Base-by-base conservation (phyloP, 1,284 basidiomycete genomes). In the Phellopilus nigrolimitatus region DNA sequence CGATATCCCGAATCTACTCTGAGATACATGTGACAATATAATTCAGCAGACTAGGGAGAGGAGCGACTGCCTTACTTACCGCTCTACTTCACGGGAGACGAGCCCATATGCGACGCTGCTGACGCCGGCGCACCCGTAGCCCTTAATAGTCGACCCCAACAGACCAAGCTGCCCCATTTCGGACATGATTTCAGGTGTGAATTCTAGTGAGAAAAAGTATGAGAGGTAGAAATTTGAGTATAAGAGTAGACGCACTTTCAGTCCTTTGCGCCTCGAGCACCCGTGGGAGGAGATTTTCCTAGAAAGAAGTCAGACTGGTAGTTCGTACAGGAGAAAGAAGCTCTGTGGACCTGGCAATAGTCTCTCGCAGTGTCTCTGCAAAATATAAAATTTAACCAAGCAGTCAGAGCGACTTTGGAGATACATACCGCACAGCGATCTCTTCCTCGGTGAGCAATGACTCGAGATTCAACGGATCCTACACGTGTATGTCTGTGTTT, bases 1-100 rank as follows among this genome's bases (percentile, higher is more conserved):
- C 95, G 85, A 66, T 97, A 98, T 2, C 95, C 95, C 1, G 93
- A 97, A 67, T 99, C 95, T 34, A 99, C 84, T 48, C 91, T 91
- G 57, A 7, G 46, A 15, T 40, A 27, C n/a, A 55, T 34, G 39
- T 7, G 44, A 49, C 28, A 47, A 2, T 47, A 49, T 22, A 30
- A 24, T 12, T 30, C 9, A 39, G 52, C 40, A 38, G 5, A 40
- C 24, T 33, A 37, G 7, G n/a, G n/a, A n/a, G n/a, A n/a, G n/a
- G 22, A 31, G 19, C 40, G 40, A 15, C 43, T 37, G 31, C 36
- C 13, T 12, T 28, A 57, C 73, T 38, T 45, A 86, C 89, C 91
- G 74, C 70, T 98, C 95, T 3, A 99, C 85, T 66, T 97, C 95
- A 41, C 95, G 78, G 1, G 93, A 90, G 60, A 98, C 90, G 28